phyloP scores from a whole-genome alignment of 176 grass and related monocot species.

The Areca catechu region DNA sequence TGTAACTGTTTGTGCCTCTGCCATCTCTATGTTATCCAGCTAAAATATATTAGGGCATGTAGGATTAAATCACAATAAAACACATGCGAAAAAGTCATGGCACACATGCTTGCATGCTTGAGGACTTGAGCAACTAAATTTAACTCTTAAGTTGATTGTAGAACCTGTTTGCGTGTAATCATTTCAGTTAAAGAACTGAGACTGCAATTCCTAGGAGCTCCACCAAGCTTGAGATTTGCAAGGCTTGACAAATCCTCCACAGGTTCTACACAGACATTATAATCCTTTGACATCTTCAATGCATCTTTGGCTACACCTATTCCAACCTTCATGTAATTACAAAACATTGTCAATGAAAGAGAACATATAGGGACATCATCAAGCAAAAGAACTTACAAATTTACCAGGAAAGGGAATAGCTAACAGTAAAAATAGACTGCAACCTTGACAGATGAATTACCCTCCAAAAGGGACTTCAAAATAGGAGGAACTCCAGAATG shows the following conservation, averaged over 20 bases:
- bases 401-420: not conserved
- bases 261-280: constrained; percentile 49
- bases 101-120: too few relatives aligned
- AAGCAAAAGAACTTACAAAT: too few relatives aligned
- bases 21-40: too few relatives aligned
- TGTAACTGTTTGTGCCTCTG: too few relatives aligned
- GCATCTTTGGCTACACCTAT: constrained; percentile 74
- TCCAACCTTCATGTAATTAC: constrained; percentile 58
- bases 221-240: constrained; percentile 60
- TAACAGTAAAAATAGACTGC: constrained; percentile 5
- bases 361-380: not conserved
- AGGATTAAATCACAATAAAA: too few relatives aligned
- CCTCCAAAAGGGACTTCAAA: constrained; percentile 66
- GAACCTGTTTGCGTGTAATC: constrained; percentile 72
- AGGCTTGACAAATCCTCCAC: constrained; percentile 73
- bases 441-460: constrained; percentile 73
- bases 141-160: not conserved
- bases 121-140: not conserved
- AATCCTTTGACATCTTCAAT: constrained; percentile 69
- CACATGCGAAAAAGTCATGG: too few relatives aligned
- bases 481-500: constrained; percentile 67
- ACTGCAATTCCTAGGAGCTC: constrained; percentile 59
- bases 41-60: too few relatives aligned
- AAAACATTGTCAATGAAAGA: not conserved
- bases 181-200: constrained; percentile 79